Percentiles rank a stretch among this genome's conserved stretches.
Conservation (phyloP, 495 filamentous ascomycete genomes). For the Tuber microsphaerosporum region DNA sequence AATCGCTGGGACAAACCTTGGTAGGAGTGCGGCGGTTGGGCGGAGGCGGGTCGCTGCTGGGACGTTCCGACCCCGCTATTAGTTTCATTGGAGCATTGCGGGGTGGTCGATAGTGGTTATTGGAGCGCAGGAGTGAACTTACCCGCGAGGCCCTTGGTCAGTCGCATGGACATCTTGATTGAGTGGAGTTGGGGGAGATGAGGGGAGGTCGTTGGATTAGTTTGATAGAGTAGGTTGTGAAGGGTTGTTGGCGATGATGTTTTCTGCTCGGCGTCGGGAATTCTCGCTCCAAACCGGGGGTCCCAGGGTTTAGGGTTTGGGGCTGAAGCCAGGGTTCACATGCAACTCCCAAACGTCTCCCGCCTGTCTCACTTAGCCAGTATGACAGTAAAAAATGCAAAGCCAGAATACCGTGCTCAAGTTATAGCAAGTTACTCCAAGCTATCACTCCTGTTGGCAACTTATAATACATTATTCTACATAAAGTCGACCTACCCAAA, state of each 20-base stretch:
- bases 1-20: conserved; percentile 56
- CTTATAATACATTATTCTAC: background rate
- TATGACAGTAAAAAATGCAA: background rate
- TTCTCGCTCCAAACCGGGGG: conserved; percentile 14
- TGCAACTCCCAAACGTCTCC: background rate
- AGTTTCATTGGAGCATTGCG: conserved; percentile 6
- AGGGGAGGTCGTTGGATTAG: conserved; percentile 13
- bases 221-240: conserved; percentile 6
- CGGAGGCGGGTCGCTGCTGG: conserved; percentile 85
- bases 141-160: conserved; percentile 38
- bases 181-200: conserved; percentile 13
- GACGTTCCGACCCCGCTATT: conserved; percentile 12
- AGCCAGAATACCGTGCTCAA: background rate
- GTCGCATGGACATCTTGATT: conserved; percentile 41
- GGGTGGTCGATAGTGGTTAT: conserved; percentile 7
- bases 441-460: background rate
- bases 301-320: conserved; percentile 25
- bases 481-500: background rate
- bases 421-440: background rate
- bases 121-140: conserved; percentile 11
- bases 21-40: conserved; percentile 46
- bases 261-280: conserved; percentile 25
- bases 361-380: background rate
- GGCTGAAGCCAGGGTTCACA: conserved; percentile 6
- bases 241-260: conserved; percentile 12